A percentile compares a stretch with the other conserved stretches of the same genome.
These are phyloP conservation scores for Monascus purpureus DNA, from an alignment of 495 filamentous ascomycete species.

Conservation along the genomic window DNA sequence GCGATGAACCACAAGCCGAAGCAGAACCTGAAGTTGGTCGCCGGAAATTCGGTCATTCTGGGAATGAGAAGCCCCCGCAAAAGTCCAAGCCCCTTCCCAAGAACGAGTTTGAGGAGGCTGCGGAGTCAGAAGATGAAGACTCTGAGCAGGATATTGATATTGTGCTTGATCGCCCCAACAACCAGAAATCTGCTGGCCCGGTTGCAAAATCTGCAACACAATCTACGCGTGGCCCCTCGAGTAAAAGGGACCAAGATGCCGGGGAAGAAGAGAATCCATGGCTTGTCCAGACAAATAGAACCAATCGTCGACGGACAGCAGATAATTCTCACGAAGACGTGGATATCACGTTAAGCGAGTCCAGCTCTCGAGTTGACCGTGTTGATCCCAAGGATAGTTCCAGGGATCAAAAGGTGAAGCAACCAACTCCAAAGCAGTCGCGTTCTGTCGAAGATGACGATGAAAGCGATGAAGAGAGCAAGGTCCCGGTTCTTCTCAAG, in stretches of 20 bases:
- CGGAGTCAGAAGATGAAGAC: conserved; percentile 39
- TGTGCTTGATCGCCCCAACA: conserved; percentile 9
- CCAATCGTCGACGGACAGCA: conserved; percentile 20
- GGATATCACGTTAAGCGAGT: conserved; percentile 23
- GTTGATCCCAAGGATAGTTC: conserved; percentile 5
- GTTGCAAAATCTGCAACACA: conserved; percentile 9
- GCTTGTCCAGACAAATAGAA: conserved; percentile 28
- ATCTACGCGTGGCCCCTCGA: conserved; percentile 7
- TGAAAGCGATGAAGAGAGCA: conserved; percentile 41
- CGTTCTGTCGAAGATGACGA: conserved; percentile 17
- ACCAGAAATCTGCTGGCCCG: conserved; percentile 9
- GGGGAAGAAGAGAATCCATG: conserved; percentile 34
- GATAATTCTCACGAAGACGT: conserved; percentile 21
- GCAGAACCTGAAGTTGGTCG: conserved; percentile 46
- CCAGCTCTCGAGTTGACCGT: conserved; percentile 9
- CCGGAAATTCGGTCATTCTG: conserved; percentile 46
- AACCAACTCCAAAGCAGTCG: conserved; percentile 7
- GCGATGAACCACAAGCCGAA: conserved; percentile 41
- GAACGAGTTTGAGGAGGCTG: conserved; percentile 48
- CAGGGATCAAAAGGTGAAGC: conserved; percentile 11
- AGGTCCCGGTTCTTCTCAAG: conserved; percentile 49
- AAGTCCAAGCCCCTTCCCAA: conserved; percentile 12
- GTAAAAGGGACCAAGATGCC: conserved; percentile 8
- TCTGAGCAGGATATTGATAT: conserved; percentile 15
- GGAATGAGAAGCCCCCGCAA: conserved; percentile 12